A percentile compares a stretch with the other conserved stretches of the same genome.
Conservation (phyloP, 2,329 filamentous ascomycete species). For the Penicillium digitatum region DNA sequence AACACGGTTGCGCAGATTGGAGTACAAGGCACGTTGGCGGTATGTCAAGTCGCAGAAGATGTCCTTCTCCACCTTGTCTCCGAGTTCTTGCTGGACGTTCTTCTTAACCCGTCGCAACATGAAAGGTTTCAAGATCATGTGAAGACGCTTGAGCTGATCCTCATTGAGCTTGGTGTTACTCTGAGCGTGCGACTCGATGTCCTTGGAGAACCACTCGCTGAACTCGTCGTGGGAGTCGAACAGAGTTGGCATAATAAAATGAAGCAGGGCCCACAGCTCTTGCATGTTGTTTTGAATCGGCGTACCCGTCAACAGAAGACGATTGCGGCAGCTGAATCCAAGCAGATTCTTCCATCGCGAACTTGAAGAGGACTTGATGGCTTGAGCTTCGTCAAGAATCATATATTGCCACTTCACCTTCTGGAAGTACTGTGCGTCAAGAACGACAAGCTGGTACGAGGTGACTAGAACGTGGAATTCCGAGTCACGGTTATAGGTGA, state of each 20-base stretch:
- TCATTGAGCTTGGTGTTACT: slow-evolving; percentile 99
- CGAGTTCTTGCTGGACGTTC: slow-evolving; percentile 97
- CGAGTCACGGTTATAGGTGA: slow-evolving; percentile 88
- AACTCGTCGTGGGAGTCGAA: slow-evolving; percentile 64
- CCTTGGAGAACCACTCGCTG: slow-evolving; percentile 53
- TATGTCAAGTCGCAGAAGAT: slow-evolving; percentile 97
- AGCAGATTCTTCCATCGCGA: slow-evolving; percentile 95
- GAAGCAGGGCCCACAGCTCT: slow-evolving; percentile 91
- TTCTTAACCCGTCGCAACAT: slow-evolving; percentile 99
- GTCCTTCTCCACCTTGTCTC: slow-evolving; percentile 96
- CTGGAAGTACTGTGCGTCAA: slow-evolving; percentile 95
- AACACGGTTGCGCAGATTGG: slow-evolving; percentile 90
- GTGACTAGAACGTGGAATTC: slow-evolving; percentile 95
- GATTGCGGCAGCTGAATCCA: slow-evolving; percentile 91
- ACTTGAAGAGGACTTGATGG: slow-evolving; percentile 96
- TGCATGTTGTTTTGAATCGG: slow-evolving; percentile 99
- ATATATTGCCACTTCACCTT: slow-evolving; percentile 99
- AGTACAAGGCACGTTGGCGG: slow-evolving; percentile 88
- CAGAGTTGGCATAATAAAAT: slow-evolving; percentile 99
- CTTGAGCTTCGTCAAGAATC: slow-evolving; percentile 97
- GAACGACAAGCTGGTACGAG: slow-evolving; percentile 94
- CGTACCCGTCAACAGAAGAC: slow-evolving; percentile 88
- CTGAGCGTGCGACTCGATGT: slow-evolving; percentile 94
- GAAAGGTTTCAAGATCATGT: slow-evolving; percentile 99
- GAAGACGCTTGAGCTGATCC: slow-evolving; percentile 90